Conservation (phyloP, 2,329 filamentous ascomycete genomes). For the Pseudogymnoascus sp. region DNA sequence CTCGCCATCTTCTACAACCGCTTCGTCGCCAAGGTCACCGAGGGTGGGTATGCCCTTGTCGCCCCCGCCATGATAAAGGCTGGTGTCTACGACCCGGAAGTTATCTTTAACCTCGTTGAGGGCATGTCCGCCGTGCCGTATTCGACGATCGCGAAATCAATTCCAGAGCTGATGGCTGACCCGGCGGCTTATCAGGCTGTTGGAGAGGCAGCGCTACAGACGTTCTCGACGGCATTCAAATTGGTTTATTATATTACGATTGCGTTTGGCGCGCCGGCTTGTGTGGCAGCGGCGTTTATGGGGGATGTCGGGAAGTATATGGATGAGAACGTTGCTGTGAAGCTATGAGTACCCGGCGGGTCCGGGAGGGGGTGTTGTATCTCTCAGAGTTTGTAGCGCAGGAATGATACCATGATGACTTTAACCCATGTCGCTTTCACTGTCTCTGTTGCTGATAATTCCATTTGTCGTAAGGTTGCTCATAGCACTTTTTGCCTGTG, state of each 20-base stretch:
- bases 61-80: not conserved
- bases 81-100: not conserved
- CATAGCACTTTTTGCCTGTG: no score
- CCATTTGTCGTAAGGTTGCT: no score
- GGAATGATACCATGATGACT: not conserved
- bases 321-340: slow-evolving; percentile 41
- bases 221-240: slow-evolving; percentile 34
- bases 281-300: slow-evolving; percentile 43
- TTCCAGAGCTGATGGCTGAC: not conserved
- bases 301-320: slow-evolving; percentile 41
- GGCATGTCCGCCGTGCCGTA: slow-evolving; percentile 1
- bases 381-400: not conserved
- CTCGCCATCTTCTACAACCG: slow-evolving; percentile 49
- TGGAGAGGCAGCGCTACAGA: not conserved
- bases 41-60: slow-evolving; percentile 17
- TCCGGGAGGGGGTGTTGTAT: not conserved
- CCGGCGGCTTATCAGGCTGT: not conserved
- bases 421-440: no score
- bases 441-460: no score
- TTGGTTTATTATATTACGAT: slow-evolving; percentile 47
- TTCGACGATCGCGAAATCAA: not conserved
- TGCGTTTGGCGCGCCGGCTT: slow-evolving; percentile 41
- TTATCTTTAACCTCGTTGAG: not conserved
- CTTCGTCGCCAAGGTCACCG: slow-evolving; percentile 32
- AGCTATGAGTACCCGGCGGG: slow-evolving; percentile 26